These are phyloP conservation scores for Cynara cardunculus DNA, from an alignment of 129 eudicot genomes.

Conservation along the genomic window DNA sequence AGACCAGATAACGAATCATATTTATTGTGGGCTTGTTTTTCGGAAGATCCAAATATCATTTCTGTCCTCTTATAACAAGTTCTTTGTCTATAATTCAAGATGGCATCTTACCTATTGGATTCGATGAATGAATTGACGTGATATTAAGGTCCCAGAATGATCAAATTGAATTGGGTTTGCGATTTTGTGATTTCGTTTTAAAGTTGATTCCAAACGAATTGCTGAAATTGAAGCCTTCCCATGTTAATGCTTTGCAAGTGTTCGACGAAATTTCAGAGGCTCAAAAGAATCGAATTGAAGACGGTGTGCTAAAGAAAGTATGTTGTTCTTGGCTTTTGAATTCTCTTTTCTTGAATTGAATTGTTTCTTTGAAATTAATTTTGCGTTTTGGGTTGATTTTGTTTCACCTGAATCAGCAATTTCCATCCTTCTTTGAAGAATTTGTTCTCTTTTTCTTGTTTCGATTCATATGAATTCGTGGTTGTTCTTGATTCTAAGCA, in stretches of 20 bases:
- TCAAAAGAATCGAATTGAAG: background rate
- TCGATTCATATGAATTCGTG: background rate
- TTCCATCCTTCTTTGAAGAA: background rate
- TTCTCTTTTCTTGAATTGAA: background rate
- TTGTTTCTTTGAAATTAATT: background rate
- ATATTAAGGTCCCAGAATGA: background rate
- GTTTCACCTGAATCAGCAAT: background rate
- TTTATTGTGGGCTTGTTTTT: slow-evolving; percentile 6
- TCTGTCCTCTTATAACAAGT: background rate
- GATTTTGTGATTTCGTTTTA: background rate
- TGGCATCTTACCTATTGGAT: background rate
- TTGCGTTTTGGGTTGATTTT: background rate
- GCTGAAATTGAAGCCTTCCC: slow-evolving; percentile 8
- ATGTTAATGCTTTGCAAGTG: slow-evolving; percentile 8
- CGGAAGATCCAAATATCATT: slow-evolving; percentile 15
- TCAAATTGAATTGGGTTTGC: background rate
- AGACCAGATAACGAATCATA: slow-evolving; percentile 24
- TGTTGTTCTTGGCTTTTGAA: background rate
- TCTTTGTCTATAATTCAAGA: background rate
- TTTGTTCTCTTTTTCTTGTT: background rate
- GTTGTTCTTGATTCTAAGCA: background rate
- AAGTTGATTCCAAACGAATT: background rate
- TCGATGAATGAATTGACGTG: background rate
- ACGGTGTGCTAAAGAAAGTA: slow-evolving; percentile 10
- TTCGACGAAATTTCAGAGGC: slow-evolving; percentile 19